Conservation (phyloP, 164 flowering plant species). For the Vitis cinerea region DNA sequence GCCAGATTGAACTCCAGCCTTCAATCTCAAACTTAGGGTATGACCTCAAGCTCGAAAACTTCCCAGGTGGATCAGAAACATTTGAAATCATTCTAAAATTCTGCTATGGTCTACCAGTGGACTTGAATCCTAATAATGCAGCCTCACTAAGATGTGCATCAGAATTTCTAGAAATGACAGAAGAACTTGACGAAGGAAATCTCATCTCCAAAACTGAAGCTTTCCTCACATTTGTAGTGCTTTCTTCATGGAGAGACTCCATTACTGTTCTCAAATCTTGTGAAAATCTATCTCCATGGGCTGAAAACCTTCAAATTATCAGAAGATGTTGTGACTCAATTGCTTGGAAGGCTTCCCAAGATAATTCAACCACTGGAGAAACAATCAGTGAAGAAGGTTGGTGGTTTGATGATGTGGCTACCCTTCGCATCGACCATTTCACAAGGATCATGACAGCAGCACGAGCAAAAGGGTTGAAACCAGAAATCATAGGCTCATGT, state of each 20-base stretch:
- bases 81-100: slow-evolving; percentile 61
- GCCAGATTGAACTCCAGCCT: slow-evolving; percentile 36
- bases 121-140: slow-evolving; percentile 51
- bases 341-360: slow-evolving; percentile 52
- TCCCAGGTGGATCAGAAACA: slow-evolving; percentile 82
- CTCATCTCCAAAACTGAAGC: slow-evolving; percentile 80
- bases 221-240: slow-evolving; percentile 68
- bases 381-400: slow-evolving; percentile 29
- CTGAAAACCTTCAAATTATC: slow-evolving; percentile 81
- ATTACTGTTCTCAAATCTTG: slow-evolving; percentile 66
- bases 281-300: slow-evolving; percentile 84
- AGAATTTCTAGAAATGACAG: slow-evolving; percentile 88
- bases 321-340: slow-evolving; percentile 81
- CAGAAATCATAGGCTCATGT: slow-evolving; percentile 58
- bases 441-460: slow-evolving; percentile 55
- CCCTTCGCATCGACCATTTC: slow-evolving; percentile 70
- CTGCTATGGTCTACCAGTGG: slow-evolving; percentile 74
- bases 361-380: slow-evolving; percentile 23
- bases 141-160: slow-evolving; percentile 78
- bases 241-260: slow-evolving; percentile 83
- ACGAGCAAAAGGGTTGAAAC: slow-evolving; percentile 51
- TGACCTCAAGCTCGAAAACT: slow-evolving; percentile 58
- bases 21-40: slow-evolving; percentile 25
- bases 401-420: slow-evolving; percentile 66
- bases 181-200: slow-evolving; percentile 78